These are phyloP conservation scores for Ophiostoma angusticollis DNA, from an alignment of 2,329 filamentous ascomycete species.

Conservation along the genomic window DNA sequence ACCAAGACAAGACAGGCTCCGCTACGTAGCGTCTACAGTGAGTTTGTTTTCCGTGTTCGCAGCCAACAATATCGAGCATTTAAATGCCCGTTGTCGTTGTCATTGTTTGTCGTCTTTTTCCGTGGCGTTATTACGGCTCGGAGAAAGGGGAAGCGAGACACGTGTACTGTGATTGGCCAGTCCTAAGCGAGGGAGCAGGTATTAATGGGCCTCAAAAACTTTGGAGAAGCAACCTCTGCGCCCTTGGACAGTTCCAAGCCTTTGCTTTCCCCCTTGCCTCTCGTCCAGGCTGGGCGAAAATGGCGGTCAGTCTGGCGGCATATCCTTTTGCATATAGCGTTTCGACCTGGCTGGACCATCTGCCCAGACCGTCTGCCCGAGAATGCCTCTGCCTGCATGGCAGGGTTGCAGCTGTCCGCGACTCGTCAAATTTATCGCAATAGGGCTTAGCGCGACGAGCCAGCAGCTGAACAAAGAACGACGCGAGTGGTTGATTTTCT, in stretches of 20 bases:
- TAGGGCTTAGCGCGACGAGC: conserved; percentile 22
- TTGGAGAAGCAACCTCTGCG: too few relatives aligned
- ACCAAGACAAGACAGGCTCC: too few relatives aligned
- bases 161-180: conserved; percentile 22
- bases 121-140: background rate
- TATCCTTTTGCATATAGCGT: too few relatives aligned
- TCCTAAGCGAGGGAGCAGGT: conserved; percentile 20
- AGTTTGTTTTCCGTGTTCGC: too few relatives aligned
- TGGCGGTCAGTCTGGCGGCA: background rate
- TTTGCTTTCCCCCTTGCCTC: background rate
- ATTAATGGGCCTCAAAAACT: too few relatives aligned
- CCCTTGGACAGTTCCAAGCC: background rate
- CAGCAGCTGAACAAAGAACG: conserved; percentile 3
- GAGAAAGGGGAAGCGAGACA: conserved; percentile 21
- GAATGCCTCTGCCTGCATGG: too few relatives aligned
- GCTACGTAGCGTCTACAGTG: too few relatives aligned
- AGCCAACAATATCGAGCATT: too few relatives aligned
- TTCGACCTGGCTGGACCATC: too few relatives aligned
- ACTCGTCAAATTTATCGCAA: conserved; percentile 29
- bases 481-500: background rate
- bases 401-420: conserved; percentile 7
- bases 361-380: background rate
- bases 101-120: too few relatives aligned
- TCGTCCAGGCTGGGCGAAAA: too few relatives aligned
- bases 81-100: too few relatives aligned